Conservation (phyloP, 768 basidiomycete genomes). For the Trametes maxima region DNA sequence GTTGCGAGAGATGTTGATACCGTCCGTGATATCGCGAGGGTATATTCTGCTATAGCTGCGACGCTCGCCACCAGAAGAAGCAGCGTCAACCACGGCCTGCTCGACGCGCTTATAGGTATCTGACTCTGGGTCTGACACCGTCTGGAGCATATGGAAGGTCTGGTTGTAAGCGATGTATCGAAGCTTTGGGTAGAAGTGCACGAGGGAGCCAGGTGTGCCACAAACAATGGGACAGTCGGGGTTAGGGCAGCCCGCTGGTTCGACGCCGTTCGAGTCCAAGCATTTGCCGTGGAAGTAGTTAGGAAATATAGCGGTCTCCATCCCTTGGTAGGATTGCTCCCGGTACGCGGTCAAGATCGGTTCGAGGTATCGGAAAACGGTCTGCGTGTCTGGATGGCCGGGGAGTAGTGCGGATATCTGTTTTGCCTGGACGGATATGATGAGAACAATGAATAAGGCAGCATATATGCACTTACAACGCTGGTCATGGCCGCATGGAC, state of each 20-base stretch:
- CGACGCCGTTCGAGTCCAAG: conserved; percentile 48
- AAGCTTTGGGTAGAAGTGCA: conserved; percentile 63
- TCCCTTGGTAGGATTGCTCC: conserved; percentile 42
- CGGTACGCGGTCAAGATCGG: conserved; percentile 53
- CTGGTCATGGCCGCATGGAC: conserved; percentile 41
- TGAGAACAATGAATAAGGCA: conserved; percentile 10
- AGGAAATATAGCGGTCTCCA: conserved; percentile 65
- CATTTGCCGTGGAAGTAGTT: conserved; percentile 80
- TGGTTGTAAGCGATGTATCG: conserved; percentile 51
- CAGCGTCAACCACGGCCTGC: conserved; percentile 43
- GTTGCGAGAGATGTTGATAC: conserved; percentile 8
- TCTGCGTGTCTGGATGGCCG: conserved; percentile 25
- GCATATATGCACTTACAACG: conserved; percentile 42
- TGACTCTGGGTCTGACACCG: conserved; percentile 41
- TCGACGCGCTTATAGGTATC: conserved; percentile 47
- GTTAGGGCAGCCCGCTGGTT: conserved; percentile 75
- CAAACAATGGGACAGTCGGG: conserved; percentile 79
- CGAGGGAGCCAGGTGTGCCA: conserved; percentile 79
- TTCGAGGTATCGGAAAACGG: conserved; percentile 39
- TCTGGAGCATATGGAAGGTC: conserved; percentile 39
- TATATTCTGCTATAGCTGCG: conserved; percentile 19
- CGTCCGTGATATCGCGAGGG: conserved; percentile 8
- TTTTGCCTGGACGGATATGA: conserved; percentile 35
- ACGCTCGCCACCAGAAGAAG: conserved; percentile 21
- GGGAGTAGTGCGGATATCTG: conserved; percentile 41